Evolutionary conservation across 352 stramenopile species (phyloP), one percentile per base, ranked within the genome.

Genomic region (Pythium plurisporium): DNA sequence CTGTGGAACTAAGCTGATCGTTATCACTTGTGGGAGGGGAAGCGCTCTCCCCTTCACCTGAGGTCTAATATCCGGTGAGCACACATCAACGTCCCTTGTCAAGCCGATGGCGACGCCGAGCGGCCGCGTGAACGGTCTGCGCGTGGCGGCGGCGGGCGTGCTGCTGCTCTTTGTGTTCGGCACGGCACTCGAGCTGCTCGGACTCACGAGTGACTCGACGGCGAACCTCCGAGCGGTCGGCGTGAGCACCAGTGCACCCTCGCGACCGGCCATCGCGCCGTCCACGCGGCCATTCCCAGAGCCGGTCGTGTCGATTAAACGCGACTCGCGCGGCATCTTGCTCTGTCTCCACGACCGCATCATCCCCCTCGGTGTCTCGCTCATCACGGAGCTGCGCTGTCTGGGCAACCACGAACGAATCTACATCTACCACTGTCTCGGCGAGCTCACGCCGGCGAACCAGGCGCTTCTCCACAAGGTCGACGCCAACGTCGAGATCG

Each of bases 321-420:
- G 23, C 14, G 30, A 20, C 31, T 38, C 49, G 11, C 20, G 23
- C 8, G 55, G 55, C 45, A 55, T 63, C 27, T 20, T 85, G 47
- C 27, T 80, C 47, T 74, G 61, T 52, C 69, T 84, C 25, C 67
- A 84, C 62, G 64, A 87, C 41, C 64, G 59, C 29, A 76, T 86
- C 36, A 63, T 82, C 46, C 57, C 69, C 6, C 77, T 87, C 63
- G 76, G 72, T 7, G 55, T 75, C 55, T 87, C 76, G 23, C 72
- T 88, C 29, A 83, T 87, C 63, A 68, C 68, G 4, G 74, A 87
- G 49, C 60, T 78, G 22, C 66, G 69, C 17, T 72, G 67, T 20
- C 55, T 73, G 3, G 69, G 66, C 0, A 77, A 77, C 64, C 33
- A 46, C 14, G 70, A 78, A 23, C 7, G 68, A 20, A 62, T 78